These are phyloP conservation scores for Prunus campanulata DNA, from an alignment of 306 rosid species.

Conservation along the genomic window DNA sequence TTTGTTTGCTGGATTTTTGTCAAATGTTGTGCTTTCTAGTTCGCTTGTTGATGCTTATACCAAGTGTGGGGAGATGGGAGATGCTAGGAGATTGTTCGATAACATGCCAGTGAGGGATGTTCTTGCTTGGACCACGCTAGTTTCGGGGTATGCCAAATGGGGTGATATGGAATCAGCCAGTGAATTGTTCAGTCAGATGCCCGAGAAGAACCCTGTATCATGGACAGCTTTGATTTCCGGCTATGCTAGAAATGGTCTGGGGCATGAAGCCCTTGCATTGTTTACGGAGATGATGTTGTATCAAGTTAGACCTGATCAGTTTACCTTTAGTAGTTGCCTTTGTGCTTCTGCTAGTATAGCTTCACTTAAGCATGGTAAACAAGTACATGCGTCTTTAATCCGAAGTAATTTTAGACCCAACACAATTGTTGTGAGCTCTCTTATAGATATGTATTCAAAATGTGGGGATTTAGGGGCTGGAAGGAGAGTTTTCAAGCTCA, in stretches of 20 bases:
- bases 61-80: constrained; percentile 62
- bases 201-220: constrained; percentile 61
- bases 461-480: constrained; percentile 65
- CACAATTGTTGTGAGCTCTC: constrained; percentile 67
- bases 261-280: constrained; percentile 66
- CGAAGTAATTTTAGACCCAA: constrained; percentile 57
- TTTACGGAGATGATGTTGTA: constrained; percentile 54
- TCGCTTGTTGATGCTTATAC: constrained; percentile 73
- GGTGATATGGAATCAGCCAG: constrained; percentile 66
- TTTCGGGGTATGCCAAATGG: constrained; percentile 65
- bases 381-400: constrained; percentile 59
- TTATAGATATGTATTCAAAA: constrained; percentile 78
- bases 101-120: constrained; percentile 58
- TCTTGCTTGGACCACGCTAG: constrained; percentile 68
- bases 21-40: constrained; percentile 67
- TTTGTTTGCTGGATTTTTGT: constrained; percentile 58
- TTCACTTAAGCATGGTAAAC: constrained; percentile 66
- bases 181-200: constrained; percentile 64
- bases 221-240: constrained; percentile 79
- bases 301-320: constrained; percentile 67
- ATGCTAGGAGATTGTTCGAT: constrained; percentile 62
- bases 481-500: constrained; percentile 39
- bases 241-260: constrained; percentile 60
- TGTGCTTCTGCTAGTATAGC: constrained; percentile 67
- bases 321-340: constrained; percentile 73